Percentiles rank a stretch among this genome's conserved stretches.
Evolutionary conservation across 148 eudicot genomes (phyloP).

Genomic region (Rheum nobile): DNA sequence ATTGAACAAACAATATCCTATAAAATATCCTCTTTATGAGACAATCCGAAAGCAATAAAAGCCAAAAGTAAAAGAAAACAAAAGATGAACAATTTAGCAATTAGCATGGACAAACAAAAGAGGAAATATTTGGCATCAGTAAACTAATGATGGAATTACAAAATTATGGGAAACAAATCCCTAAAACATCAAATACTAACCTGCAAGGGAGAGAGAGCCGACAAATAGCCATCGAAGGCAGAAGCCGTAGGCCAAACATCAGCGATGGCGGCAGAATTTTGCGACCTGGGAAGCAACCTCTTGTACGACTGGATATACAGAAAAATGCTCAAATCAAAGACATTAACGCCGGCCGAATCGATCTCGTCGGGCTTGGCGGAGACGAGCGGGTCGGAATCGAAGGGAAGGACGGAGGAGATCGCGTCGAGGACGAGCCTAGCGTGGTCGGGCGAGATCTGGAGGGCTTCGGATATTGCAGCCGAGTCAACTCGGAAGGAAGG

Average conservation of each 20-base stretch:
- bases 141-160: not conserved
- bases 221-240: slow-evolving; percentile 82
- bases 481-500: slow-evolving; percentile 30
- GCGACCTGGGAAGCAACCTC: slow-evolving; percentile 68
- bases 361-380: slow-evolving; percentile 37
- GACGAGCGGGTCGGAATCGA: slow-evolving; percentile 47
- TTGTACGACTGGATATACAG: slow-evolving; percentile 83
- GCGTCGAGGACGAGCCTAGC: slow-evolving; percentile 65
- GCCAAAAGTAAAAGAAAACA: not conserved
- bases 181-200: slow-evolving; percentile 16
- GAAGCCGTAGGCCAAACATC: slow-evolving; percentile 97
- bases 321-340: slow-evolving; percentile 63
- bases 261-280: slow-evolving; percentile 79
- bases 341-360: slow-evolving; percentile 36
- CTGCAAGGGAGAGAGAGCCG: slow-evolving; percentile 92
- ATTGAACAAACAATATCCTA: not conserved
- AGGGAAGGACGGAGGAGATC: slow-evolving; percentile 40
- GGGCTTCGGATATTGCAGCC: slow-evolving; percentile 32
- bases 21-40: not conserved
- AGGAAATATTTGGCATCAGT: not conserved
- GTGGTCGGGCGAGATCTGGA: slow-evolving; percentile 52
- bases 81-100: not conserved
- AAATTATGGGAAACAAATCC: not conserved
- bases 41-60: not conserved
- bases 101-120: too few species aligned